A percentile compares a stretch with the other conserved stretches of the same genome.
Evolutionary conservation across 2,329 filamentous ascomycete species (phyloP).

Genomic region (Xylariaceae sp.): DNA sequence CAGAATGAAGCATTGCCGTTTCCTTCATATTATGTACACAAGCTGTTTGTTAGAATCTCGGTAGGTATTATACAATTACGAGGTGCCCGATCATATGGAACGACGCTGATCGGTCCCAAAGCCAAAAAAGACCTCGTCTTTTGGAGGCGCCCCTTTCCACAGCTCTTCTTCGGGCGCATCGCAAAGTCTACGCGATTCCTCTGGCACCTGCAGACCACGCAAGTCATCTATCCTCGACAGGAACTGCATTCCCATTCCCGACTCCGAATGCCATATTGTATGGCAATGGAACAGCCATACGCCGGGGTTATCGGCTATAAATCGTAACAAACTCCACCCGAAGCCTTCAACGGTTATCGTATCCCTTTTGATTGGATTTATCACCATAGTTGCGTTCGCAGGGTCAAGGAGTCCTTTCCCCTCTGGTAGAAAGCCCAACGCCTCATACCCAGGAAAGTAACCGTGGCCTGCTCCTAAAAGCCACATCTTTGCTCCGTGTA

Average conservation of each 20-base stretch:
- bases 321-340: constrained; percentile 47
- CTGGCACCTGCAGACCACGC: constrained; percentile 40
- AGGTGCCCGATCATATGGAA: neutral
- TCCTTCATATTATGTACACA: neutral
- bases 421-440: constrained; percentile 32
- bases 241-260: constrained; percentile 39
- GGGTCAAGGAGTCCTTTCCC: constrained; percentile 36
- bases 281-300: constrained; percentile 41
- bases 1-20: neutral
- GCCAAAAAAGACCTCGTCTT: constrained; percentile 46
- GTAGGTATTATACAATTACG: neutral
- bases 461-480: constrained; percentile 60
- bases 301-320: constrained; percentile 49
- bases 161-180: constrained; percentile 39
- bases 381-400: constrained; percentile 32
- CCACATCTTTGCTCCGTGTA: constrained; percentile 61
- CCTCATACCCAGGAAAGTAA: constrained; percentile 44
- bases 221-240: constrained; percentile 46
- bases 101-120: constrained; percentile 21
- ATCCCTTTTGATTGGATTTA: constrained; percentile 47
- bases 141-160: constrained; percentile 45
- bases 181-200: constrained; percentile 45
- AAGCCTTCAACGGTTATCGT: constrained; percentile 43
- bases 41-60: neutral
- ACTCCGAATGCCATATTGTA: constrained; percentile 38